Percentiles rank a stretch among this genome's conserved stretches.
phyloP scores from a whole-genome alignment of 2,329 filamentous ascomycete genomes.

The Pestalotiopsis sp. region DNA sequence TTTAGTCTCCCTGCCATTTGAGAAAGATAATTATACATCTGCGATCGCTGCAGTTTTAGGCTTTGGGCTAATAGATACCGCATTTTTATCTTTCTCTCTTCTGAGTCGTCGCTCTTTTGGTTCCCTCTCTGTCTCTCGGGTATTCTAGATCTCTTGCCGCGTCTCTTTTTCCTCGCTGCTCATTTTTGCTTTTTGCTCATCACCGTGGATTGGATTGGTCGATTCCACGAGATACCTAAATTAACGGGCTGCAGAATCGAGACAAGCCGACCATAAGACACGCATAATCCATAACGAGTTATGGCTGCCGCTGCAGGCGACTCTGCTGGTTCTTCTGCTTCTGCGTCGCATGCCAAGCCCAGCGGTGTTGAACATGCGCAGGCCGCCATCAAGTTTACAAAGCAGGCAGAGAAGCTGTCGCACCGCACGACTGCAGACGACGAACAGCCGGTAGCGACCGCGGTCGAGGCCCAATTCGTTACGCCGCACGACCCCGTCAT shows the following conservation, averaged over 20 bases:
- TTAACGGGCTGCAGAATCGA: not conserved
- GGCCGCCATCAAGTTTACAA: slow-evolving; percentile 57
- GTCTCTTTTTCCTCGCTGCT: not conserved
- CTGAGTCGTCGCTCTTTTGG: not conserved
- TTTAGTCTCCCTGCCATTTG: not conserved
- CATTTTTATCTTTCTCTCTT: not conserved
- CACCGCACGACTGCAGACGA: slow-evolving; percentile 34
- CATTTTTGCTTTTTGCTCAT: not conserved
- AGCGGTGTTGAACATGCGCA: slow-evolving; percentile 31
- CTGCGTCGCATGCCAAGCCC: slow-evolving; percentile 17
- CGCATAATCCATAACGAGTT: not conserved
- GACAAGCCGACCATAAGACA: not conserved
- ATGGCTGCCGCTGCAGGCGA: slow-evolving; percentile 23
- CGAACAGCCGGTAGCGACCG: slow-evolving; percentile 44
- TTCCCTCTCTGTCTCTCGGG: not conserved
- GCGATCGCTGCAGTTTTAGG: not conserved
- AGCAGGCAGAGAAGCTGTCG: slow-evolving; percentile 63
- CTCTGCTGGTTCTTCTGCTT: too few relatives aligned
- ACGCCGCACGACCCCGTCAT: slow-evolving; percentile 75
- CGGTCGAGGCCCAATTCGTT: slow-evolving; percentile 64
- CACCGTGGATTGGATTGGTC: not conserved
- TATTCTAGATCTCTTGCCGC: not conserved
- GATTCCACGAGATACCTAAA: not conserved
- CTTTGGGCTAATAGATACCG: not conserved
- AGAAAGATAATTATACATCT: not conserved